These are phyloP conservation scores for Xenoacremonium recifei DNA, from an alignment of 2,329 filamentous ascomycete species.

Conservation along the genomic window DNA sequence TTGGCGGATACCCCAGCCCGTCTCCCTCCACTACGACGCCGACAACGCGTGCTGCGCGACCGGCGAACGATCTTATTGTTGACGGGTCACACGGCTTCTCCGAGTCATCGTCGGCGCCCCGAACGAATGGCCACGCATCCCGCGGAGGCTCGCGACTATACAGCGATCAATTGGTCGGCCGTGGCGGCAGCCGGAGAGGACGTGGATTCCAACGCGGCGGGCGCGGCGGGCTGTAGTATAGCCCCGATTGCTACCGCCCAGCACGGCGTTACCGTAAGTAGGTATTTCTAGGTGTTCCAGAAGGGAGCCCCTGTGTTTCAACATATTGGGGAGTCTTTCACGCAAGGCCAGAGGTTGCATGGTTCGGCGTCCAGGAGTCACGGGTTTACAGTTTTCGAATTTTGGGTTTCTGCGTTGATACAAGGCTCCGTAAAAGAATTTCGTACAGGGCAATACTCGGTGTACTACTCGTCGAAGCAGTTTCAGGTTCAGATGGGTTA, in stretches of 20 bases:
- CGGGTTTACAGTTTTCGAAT: too few relatives aligned
- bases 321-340: too few relatives aligned
- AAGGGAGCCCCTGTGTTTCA: too few relatives aligned
- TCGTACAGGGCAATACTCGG: too few relatives aligned
- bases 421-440: too few relatives aligned
- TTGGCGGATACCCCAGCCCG: conserved; percentile 39
- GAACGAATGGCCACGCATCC: conserved; percentile 16
- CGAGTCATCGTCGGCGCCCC: conserved; percentile 40
- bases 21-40: conserved; percentile 31
- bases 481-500: conserved; percentile 2
- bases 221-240: conserved; percentile 21
- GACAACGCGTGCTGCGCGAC: conserved; percentile 29
- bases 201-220: conserved; percentile 23
- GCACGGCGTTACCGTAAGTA: too few relatives aligned
- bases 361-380: too few relatives aligned
- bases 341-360: too few relatives aligned
- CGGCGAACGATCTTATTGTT: conserved; percentile 40
- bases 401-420: too few relatives aligned
- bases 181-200: conserved; percentile 23
- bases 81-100: conserved; percentile 56
- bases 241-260: too few relatives aligned
- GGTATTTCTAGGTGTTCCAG: too few relatives aligned
- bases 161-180: conserved; percentile 46
- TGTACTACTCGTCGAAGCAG: background rate
- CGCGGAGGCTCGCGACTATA: conserved; percentile 42